Evolutionary conservation across 805 yeast species (phyloP), one percentile per base, ranked within the genome.

Genomic region (Babjeviella inositovora): DNA sequence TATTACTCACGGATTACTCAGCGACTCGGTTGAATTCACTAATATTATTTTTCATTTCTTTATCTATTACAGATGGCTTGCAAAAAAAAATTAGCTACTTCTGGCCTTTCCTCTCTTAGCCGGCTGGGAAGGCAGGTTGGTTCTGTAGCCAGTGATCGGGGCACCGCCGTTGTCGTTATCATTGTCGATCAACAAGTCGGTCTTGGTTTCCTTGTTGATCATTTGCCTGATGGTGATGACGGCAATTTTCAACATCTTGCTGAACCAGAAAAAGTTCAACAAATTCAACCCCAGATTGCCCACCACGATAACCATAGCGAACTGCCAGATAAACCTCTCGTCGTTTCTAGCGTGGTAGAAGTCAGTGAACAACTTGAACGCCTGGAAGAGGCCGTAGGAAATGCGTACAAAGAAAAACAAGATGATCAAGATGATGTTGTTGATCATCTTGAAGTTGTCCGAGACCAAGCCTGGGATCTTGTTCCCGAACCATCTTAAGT

Each of bases 321-420:
- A 45, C 13, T 27, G 13, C 17, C 26, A 8, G 8, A 39, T 39
- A 25, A 45, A 49, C 11, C 47, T 23, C 12, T 45, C 44, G 23
- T 42, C 43, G 13, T 35, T 16, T 18, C 35, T 28, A 6, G 38
- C 45, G 6, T 10, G 14, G 20, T 34, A 41, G 15, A 49, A 31
- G 27, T 50, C 56, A 7, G 14, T 6, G 5, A 36, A 43, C 12
- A 49, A 29, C 5, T 25, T 27, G 19, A 15, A 28, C 9, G 46
- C 47, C 26, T 48, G 53, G 27, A 40, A 47, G 55, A 55, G 49
- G 19, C 56, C 56, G 53, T 53, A 50, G 17, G 39, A 35, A 17
- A 50, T 42, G 23, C 56, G 35, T 12, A 47, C 37, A 14, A 41
- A 39, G 32, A 50, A 49, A 32, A 50, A 50, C 9, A 47, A 33